phyloP scores from a whole-genome alignment of 1,284 basidiomycete species.

The Cutaneotrichosporon cyanovorans region DNA sequence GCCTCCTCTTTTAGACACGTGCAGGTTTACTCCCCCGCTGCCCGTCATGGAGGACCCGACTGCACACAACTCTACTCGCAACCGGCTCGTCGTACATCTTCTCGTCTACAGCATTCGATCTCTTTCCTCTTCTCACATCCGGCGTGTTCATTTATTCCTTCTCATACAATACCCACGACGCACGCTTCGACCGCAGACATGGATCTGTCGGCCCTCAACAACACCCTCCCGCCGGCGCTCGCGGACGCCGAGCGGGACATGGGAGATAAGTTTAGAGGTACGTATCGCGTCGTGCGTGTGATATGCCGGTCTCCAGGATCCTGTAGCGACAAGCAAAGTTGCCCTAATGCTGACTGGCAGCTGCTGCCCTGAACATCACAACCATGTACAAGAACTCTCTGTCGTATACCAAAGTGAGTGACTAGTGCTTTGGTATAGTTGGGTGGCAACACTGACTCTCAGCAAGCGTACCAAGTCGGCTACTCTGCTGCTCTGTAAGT shows the following conservation, averaged over 20 bases:
- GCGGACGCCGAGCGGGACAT: slow-evolving; percentile 46
- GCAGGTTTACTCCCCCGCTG: too few species aligned
- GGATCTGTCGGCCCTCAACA: slow-evolving; percentile 43
- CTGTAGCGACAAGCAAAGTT: background rate
- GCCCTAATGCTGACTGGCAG: slow-evolving; percentile 20
- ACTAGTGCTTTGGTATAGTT: background rate
- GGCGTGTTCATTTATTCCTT: background rate
- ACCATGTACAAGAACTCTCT: slow-evolving; percentile 45
- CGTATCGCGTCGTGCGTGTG: too few species aligned
- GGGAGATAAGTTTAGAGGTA: slow-evolving; percentile 48
- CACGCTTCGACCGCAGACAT: slow-evolving; percentile 14
- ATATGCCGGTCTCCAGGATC: too few species aligned
- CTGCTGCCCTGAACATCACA: slow-evolving; percentile 45
- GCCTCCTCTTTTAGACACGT: too few species aligned
- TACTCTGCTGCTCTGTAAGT: slow-evolving; percentile 45
- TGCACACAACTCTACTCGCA: too few species aligned
- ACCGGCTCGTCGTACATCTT: too few species aligned
- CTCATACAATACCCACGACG: background rate
- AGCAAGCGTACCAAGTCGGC: slow-evolving; percentile 47
- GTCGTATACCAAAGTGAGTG: slow-evolving; percentile 43
- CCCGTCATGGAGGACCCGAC: too few species aligned
- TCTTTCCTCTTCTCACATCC: too few species aligned
- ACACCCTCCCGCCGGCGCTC: slow-evolving; percentile 40
- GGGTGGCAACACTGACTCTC: background rate
- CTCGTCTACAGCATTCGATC: too few species aligned